Evolutionary conservation across 352 stramenopile genomes (phyloP), one percentile per base, ranked within the genome.

Genomic region (Phytophthora pini): DNA sequence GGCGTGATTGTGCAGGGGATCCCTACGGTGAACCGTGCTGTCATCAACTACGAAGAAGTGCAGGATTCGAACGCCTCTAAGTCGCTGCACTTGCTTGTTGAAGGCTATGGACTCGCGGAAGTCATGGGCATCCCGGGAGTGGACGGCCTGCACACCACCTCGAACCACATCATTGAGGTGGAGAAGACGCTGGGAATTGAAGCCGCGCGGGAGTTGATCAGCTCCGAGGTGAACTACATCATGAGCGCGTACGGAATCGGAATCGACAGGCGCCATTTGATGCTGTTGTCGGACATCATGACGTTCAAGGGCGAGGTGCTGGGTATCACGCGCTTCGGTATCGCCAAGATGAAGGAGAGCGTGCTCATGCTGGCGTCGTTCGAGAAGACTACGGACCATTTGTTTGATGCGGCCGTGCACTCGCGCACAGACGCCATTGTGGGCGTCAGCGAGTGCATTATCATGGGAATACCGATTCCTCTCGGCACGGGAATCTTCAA

Each of bases 271-370:
- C 93, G 98, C n/a, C 98, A 99, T 81, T 84, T 99, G 70, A 97
- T 99, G 80, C 82, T 99, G 41, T 76, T 99, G 41, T 98, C 97
- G 38, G 98, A 99, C 82, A 98, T 99, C 46, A 99, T 99, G 98
- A 99, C 98, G 43, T 99, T 99, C 74, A 99, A 99, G 78, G 89
- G 89, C 39, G 89, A 97, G 47, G 88, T 93, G 45, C 55, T 96
- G 36, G 90, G 82, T 58, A 97, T 95, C 66, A 96, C 83, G 74
- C 97, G 98, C 20, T 99, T 99, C 77, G 98, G 98, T 74, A 99
- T 99, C 56, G 97, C 97, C 38, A 99, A 99, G 81, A 99, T 99
- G 98, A 98, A 98, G 74, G 98, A 99, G 76, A 99, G 92, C 60
- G 98, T 99, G 47, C 82, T 99, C 38, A 99, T 99, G 95, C 85